Evolutionary conservation across 140 eudicot genomes (phyloP).

Genomic region (Cichorium intybus): DNA sequence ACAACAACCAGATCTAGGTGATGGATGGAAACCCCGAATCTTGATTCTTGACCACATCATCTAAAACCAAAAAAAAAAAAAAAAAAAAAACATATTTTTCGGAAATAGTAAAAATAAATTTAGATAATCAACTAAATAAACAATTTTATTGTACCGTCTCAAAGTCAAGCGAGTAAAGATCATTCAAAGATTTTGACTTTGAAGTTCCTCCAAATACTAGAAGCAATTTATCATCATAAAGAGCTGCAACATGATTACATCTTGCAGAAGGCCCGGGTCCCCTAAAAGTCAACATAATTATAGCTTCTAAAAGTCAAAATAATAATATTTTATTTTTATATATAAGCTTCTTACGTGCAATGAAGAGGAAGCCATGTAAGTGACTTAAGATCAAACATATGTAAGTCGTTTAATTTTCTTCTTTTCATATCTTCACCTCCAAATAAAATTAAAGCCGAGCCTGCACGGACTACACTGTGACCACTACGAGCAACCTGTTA

Average conservation of each 20-base stretch:
- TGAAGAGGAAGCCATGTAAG: conserved; percentile 99
- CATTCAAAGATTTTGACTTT: conserved; percentile 87
- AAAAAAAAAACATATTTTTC: neutral
- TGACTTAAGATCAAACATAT: conserved; percentile 97
- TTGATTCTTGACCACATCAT: conserved; percentile 96
- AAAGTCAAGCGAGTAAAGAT: conserved; percentile 83
- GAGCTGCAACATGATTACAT: conserved; percentile 90
- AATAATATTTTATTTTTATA: neutral
- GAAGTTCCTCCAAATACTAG: conserved; percentile 90
- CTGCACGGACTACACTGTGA: conserved; percentile 92
- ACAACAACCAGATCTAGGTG: conserved; percentile 96
- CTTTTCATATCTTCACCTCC: conserved; percentile 94
- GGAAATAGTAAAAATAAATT: neutral
- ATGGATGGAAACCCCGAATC: conserved; percentile 81
- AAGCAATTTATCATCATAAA: conserved; percentile 86
- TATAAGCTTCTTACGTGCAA: conserved; percentile 66
- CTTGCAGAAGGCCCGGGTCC: conserved; percentile 93
- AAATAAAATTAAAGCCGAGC: conserved; percentile 68
- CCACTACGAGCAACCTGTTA: conserved; percentile 88
- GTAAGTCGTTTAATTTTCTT: conserved; percentile 84
- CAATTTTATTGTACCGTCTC: conserved; percentile 67
- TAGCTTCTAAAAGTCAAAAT: neutral
- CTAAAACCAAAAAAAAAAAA: conserved; percentile 35
- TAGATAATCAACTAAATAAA: neutral
- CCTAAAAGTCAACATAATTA: conserved; percentile 29